Conservation (phyloP, 2,329 filamentous ascomycete species). For the Waltergamsia citrina region DNA sequence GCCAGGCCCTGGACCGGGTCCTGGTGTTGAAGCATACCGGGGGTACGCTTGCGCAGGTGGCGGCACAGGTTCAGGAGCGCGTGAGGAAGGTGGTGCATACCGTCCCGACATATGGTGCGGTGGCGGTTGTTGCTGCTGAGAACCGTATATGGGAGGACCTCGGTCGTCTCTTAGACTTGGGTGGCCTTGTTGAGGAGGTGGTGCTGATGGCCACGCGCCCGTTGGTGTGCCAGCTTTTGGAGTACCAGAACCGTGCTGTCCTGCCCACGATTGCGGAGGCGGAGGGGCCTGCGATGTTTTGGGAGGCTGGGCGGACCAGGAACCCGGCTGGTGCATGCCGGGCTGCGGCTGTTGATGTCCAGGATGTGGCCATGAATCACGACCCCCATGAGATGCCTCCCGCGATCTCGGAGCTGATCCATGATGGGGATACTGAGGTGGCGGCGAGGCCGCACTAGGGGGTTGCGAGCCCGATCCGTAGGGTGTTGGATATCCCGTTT, state of each 20-base stretch:
- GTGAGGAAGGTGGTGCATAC: conserved; percentile 24
- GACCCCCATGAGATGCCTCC: conserved; percentile 27
- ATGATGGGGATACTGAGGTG: conserved; percentile 45
- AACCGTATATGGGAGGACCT: conserved; percentile 21
- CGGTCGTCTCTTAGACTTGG: conserved; percentile 27
- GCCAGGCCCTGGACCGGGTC: conserved; percentile 22
- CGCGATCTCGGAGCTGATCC: conserved; percentile 30
- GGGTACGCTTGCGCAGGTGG: conserved; percentile 28
- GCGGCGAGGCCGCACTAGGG: conserved; percentile 34
- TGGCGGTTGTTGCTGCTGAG: conserved; percentile 15
- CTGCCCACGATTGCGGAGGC: conserved; percentile 21
- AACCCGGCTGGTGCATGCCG: conserved; percentile 7
- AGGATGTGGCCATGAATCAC: conserved; percentile 24
- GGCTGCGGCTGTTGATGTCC: conserved; percentile 13
- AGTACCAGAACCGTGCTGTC: conserved; percentile 16
- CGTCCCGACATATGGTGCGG: conserved; percentile 25
- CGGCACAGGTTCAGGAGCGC: conserved; percentile 30
- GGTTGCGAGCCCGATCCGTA: conserved; percentile 26
- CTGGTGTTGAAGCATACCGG: conserved; percentile 33
- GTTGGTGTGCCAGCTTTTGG: conserved; percentile 23
- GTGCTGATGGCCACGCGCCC: conserved; percentile 19
- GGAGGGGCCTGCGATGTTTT: conserved; percentile 22
- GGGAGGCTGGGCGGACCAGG: conserved; percentile 20
- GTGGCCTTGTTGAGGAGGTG: conserved; percentile 9
- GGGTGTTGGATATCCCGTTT: conserved; percentile 30